Evolutionary conservation across 106 monocot species (phyloP).

Genomic region (Dendrobium nobile): DNA sequence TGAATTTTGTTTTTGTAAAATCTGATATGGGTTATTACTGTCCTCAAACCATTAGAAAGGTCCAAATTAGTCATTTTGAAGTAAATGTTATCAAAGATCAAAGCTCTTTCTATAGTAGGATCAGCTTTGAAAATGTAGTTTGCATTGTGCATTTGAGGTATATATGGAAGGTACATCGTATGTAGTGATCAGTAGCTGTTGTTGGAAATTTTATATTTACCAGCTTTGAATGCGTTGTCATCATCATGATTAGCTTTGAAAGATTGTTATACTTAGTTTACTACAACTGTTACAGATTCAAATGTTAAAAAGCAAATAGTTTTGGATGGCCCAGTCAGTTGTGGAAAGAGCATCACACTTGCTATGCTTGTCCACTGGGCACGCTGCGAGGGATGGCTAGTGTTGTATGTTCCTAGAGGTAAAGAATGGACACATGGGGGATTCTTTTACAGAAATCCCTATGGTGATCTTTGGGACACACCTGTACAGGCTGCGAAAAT

Average conservation of each 20-base stretch:
- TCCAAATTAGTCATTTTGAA: background rate
- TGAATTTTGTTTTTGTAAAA: background rate
- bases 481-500: constrained; percentile 67
- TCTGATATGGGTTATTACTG: background rate
- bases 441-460: constrained; percentile 74
- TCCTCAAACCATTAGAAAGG: background rate
- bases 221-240: background rate
- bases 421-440: constrained; percentile 94
- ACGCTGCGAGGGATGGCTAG: constrained; percentile 89
- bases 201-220: background rate
- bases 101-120: background rate
- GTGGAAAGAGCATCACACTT: constrained; percentile 92
- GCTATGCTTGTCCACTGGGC: constrained; percentile 99
- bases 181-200: background rate
- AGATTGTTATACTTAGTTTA: constrained; percentile 5
- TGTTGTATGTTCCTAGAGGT: constrained; percentile 96
- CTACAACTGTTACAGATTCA: constrained; percentile 36
- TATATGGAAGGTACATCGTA: background rate
- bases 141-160: background rate
- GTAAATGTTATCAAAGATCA: background rate
- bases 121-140: background rate
- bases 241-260: background rate
- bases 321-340: constrained; percentile 93
- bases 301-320: constrained; percentile 76
- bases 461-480: constrained; percentile 82